A percentile compares a stretch with the other conserved stretches of the same genome.
These are phyloP conservation scores for Colletotrichum musae DNA, from an alignment of 2,329 filamentous ascomycete genomes.

Conservation along the genomic window DNA sequence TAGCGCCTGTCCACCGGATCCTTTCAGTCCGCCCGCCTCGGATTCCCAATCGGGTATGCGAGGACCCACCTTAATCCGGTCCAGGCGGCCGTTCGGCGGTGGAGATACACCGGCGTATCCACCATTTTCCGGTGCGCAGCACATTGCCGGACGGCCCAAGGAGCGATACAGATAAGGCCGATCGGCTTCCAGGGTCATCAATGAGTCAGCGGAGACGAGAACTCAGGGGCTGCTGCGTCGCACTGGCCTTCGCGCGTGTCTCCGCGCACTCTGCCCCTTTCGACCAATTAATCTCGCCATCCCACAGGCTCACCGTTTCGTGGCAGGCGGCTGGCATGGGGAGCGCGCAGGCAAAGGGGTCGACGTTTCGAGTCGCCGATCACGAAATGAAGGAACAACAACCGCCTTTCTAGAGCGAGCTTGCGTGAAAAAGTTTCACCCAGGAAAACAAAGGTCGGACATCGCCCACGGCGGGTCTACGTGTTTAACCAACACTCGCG, in stretches of 20 bases:
- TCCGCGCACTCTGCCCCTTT: background rate
- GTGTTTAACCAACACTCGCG: too few relatives aligned
- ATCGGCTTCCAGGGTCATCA: background rate
- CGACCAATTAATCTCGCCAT: slow-evolving; percentile 7
- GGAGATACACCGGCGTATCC: background rate
- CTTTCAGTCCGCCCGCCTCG: background rate
- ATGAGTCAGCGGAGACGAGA: slow-evolving; percentile 1
- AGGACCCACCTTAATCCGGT: slow-evolving; percentile 2
- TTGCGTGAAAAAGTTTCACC: background rate
- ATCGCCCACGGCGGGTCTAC: background rate
- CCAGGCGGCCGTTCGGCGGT: background rate
- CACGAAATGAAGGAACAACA: background rate
- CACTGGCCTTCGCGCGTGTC: background rate
- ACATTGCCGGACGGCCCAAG: background rate
- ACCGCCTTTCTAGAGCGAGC: background rate
- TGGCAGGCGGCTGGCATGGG: slow-evolving; percentile 3
- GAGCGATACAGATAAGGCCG: background rate
- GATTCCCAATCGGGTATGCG: slow-evolving; percentile 33
- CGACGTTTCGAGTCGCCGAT: slow-evolving; percentile 24
- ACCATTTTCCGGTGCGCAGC: background rate
- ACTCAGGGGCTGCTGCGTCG: slow-evolving; percentile 1
- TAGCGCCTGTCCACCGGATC: too few relatives aligned
- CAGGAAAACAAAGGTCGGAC: background rate
- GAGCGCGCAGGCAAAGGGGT: slow-evolving; percentile 13
- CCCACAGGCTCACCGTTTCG: slow-evolving; percentile 16